Conservation (phyloP, 352 stramenopile genomes). For the Phytophthora europaea region DNA sequence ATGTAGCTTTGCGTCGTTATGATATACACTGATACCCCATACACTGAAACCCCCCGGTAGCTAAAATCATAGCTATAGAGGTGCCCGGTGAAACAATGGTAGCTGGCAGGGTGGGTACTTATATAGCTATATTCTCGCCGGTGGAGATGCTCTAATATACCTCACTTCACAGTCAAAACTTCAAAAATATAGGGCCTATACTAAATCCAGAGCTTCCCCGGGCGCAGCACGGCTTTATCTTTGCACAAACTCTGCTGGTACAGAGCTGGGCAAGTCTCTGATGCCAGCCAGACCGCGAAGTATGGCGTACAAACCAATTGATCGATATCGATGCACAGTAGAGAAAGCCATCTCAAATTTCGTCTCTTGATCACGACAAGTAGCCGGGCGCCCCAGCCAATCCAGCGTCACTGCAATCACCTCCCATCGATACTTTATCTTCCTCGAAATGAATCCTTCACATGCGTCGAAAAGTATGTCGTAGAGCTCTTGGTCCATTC, state of each 20-base stretch:
- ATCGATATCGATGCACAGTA: conserved; percentile 1
- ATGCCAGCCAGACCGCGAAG: neutral
- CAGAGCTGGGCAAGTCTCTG: neutral
- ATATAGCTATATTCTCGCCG: too few relatives aligned
- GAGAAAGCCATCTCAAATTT: conserved; percentile 1
- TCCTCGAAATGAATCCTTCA: neutral
- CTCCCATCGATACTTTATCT: neutral
- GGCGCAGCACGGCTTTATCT: too few relatives aligned
- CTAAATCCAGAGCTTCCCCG: too few relatives aligned
- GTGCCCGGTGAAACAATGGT: too few relatives aligned
- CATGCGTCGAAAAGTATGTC: neutral
- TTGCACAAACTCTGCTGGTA: neutral
- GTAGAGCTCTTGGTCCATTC: conserved; percentile 7
- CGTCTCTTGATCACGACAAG: conserved; percentile 6
- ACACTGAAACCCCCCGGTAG: too few relatives aligned
- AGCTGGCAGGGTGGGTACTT: too few relatives aligned
- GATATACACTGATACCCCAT: too few relatives aligned
- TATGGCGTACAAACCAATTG: conserved; percentile 1
- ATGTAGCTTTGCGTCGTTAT: too few relatives aligned
- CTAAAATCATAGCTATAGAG: too few relatives aligned
- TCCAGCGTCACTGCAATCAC: conserved; percentile 1
- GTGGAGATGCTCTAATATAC: too few relatives aligned
- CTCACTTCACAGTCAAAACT: too few relatives aligned
- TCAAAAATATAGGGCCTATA: too few relatives aligned
- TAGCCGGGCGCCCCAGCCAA: neutral